A percentile compares a stretch with the other conserved stretches of the same genome.
These are phyloP conservation scores for Alternaria gaisen DNA, from an alignment of 2,329 filamentous ascomycete species.

Conservation along the genomic window DNA sequence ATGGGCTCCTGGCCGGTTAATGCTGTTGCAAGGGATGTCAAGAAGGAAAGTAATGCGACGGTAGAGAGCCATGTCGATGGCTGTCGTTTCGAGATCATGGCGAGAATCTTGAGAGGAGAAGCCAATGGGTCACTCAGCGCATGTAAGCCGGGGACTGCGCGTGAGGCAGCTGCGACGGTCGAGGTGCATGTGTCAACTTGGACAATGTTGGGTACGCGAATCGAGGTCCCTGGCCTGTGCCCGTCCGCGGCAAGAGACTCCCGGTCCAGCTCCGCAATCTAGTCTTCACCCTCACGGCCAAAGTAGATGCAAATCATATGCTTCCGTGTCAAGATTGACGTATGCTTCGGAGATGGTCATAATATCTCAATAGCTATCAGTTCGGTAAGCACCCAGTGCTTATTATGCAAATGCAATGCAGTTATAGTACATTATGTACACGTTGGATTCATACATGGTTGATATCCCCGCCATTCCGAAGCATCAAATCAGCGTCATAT, in stretches of 20 bases:
- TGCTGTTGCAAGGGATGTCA: slow-evolving; percentile 48
- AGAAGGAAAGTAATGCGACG: slow-evolving; percentile 42
- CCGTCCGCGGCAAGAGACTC: slow-evolving; percentile 7
- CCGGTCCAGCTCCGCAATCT: slow-evolving; percentile 13
- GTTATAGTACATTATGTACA: slow-evolving; percentile 10
- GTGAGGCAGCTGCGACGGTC: slow-evolving; percentile 8
- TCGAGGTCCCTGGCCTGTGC: slow-evolving; percentile 16
- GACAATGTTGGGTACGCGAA: slow-evolving; percentile 12
- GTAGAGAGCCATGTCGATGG: slow-evolving; percentile 29
- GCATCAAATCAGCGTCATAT: background rate
- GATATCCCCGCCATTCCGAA: background rate
- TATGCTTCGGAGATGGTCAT: background rate
- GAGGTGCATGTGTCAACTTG: slow-evolving; percentile 17
- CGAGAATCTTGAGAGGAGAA: background rate
- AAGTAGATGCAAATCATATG: background rate
- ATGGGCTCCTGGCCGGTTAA: slow-evolving; percentile 55
- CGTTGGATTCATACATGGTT: slow-evolving; percentile 1
- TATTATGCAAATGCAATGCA: slow-evolving; percentile 7
- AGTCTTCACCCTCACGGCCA: background rate
- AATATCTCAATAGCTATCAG: background rate
- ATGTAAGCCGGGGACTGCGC: background rate
- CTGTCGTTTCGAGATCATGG: slow-evolving; percentile 1
- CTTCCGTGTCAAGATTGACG: background rate
- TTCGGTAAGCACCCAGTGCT: slow-evolving; percentile 3
- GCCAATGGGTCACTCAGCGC: background rate